These are phyloP conservation scores for Phytophthora chlamydospora DNA, from an alignment of 352 stramenopile genomes.

Conservation along the genomic window DNA sequence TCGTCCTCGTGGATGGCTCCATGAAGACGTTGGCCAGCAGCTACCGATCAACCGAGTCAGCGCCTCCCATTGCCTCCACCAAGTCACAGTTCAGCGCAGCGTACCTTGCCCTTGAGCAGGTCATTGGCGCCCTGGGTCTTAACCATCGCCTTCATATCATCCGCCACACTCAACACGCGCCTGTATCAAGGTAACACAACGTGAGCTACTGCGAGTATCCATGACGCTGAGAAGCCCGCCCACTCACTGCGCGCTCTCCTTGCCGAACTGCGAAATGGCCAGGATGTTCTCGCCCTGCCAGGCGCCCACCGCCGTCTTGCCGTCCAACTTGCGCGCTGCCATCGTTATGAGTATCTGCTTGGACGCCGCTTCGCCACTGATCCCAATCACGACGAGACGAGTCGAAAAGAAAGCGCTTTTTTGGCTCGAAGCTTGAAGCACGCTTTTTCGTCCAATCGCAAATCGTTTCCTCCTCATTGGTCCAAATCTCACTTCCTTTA, in stretches of 20 bases:
- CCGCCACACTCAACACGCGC: slow-evolving; percentile 71
- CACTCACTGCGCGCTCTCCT: slow-evolving; percentile 72
- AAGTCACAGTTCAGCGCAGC: background rate
- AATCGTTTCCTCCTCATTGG: background rate
- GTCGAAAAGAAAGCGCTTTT: background rate
- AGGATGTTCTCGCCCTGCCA: slow-evolving; percentile 81
- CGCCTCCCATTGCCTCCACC: background rate
- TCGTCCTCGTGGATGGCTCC: slow-evolving; percentile 98
- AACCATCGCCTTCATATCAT: slow-evolving; percentile 88
- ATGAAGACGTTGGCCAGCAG: slow-evolving; percentile 98
- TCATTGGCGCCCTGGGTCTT: slow-evolving; percentile 72
- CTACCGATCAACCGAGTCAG: slow-evolving; percentile 31
- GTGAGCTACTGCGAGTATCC: background rate
- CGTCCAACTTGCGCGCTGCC: slow-evolving; percentile 52
- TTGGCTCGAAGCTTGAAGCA: slow-evolving; percentile 10
- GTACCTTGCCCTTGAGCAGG: slow-evolving; percentile 85
- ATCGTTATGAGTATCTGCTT: slow-evolving; percentile 10
- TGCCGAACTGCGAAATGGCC: slow-evolving; percentile 80
- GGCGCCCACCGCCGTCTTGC: slow-evolving; percentile 57
- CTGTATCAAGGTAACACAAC: slow-evolving; percentile 28
- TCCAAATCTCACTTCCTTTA: background rate
- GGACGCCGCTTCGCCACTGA: slow-evolving; percentile 8
- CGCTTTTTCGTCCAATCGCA: slow-evolving; percentile 9
- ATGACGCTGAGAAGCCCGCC: no score
- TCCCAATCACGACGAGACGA: slow-evolving; percentile 6